Conservation (phyloP, 108 stramenopile genomes). For the Skeletonema costatum region DNA sequence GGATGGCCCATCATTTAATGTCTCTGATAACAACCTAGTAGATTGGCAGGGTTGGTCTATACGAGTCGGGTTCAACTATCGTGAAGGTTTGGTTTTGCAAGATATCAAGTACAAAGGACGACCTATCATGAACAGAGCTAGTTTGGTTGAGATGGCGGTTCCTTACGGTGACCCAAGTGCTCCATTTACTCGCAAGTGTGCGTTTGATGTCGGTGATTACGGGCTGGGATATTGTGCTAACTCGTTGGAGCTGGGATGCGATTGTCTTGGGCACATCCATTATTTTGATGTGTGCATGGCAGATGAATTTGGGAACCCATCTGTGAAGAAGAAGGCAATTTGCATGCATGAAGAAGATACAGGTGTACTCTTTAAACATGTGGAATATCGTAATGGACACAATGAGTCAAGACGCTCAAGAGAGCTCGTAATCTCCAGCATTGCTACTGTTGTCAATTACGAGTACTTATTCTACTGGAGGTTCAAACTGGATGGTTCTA, state of each 20-base stretch:
- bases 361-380: constrained; percentile 79
- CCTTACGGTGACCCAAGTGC: constrained; percentile 69
- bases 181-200: constrained; percentile 64
- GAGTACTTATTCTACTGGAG: constrained; percentile 74
- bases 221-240: constrained; percentile 65
- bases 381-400: constrained; percentile 79
- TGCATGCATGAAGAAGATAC: constrained; percentile 86
- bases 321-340: constrained; percentile 52
- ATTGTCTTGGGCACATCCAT: constrained; percentile 77
- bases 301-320: constrained; percentile 47
- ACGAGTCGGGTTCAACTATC: constrained; percentile 67
- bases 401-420: constrained; percentile 63
- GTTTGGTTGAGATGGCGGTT: constrained; percentile 80
- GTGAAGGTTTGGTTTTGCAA: constrained; percentile 73
- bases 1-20: constrained; percentile 68
- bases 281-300: constrained; percentile 71
- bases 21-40: constrained; percentile 55
- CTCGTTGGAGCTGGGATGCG: constrained; percentile 67
- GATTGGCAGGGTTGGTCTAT: constrained; percentile 74
- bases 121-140: constrained; percentile 55
- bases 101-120: constrained; percentile 59
- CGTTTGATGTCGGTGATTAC: constrained; percentile 62
- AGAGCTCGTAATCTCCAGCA: constrained; percentile 63
- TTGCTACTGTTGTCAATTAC: constrained; percentile 83
- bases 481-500: constrained; percentile 54